A percentile compares a stretch with the other conserved stretches of the same genome.
Conservation (phyloP, 352 stramenopile species). For the Lagenidium giganteum region DNA sequence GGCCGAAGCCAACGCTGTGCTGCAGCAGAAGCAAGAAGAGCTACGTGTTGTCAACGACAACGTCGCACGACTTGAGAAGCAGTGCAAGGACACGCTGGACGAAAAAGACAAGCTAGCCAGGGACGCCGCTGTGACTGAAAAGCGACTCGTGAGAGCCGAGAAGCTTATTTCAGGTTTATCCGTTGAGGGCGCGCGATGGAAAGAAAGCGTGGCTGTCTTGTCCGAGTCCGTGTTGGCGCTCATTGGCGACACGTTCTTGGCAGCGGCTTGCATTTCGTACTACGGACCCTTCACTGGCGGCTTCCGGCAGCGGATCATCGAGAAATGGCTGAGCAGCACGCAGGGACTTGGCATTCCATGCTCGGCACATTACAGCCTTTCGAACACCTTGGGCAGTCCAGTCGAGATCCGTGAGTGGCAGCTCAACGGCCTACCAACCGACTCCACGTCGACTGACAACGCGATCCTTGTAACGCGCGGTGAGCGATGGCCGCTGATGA, state of each 20-base stretch:
- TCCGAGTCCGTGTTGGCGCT: constrained; percentile 52
- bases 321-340: constrained; percentile 48
- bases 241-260: constrained; percentile 89
- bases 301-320: constrained; percentile 65
- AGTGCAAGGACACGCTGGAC: constrained; percentile 80
- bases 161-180: constrained; percentile 86
- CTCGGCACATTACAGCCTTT: constrained; percentile 58
- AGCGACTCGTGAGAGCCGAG: constrained; percentile 79
- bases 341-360: constrained; percentile 60
- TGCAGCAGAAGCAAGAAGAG: constrained; percentile 82
- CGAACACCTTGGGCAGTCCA: constrained; percentile 71
- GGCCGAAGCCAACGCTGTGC: constrained; percentile 64
- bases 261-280: constrained; percentile 89
- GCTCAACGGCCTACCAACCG: constrained; percentile 83
- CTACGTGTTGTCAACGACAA: constrained; percentile 81
- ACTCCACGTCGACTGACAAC: constrained; percentile 88
- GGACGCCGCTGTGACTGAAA: constrained; percentile 80
- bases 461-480: constrained; percentile 85
- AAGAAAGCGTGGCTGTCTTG: constrained; percentile 74
- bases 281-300: constrained; percentile 89
- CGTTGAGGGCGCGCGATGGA: constrained; percentile 86
- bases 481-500: constrained; percentile 90
- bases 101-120: constrained; percentile 87
- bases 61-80: constrained; percentile 73
- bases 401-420: constrained; percentile 91